Base-by-base conservation (phyloP, 768 basidiomycete species). In the Termitomyces sp. region DNA sequence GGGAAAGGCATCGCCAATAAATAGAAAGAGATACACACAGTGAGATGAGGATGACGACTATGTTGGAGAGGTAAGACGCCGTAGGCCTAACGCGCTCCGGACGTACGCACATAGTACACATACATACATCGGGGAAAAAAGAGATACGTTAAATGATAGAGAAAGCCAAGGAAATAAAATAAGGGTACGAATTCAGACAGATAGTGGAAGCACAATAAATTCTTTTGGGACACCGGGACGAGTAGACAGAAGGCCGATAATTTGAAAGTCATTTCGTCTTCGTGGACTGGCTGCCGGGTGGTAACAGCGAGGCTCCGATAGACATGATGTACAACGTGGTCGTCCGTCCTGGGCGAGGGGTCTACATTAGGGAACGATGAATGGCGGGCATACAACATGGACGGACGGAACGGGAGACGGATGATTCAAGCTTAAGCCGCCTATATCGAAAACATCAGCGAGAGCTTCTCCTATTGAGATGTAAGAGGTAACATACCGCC, bases 121-220 rank as follows among this genome's bases (percentile, higher is more conserved):
- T 52, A 62, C 46, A 56, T 31, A 46, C 48, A 46, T 45, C 29
- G 29, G 16, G 55, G 23, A 40, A 29, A n/a, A n/a, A 11, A 49
- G 47, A 38, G 35, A 57, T 57, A 62, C 25, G 58, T 52, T 62
- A 62, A 59, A 40, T 38, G 54, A 62, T 57, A 59, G 43, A 49
- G 19, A 56, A 52, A 29, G 32, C 37, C 37, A 56, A n/a, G 43
- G 21, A 47, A 58, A 58, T 52, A 59, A 57, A 58, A 61, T 53
- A 58, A 37, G 51, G 37, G 32, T 42, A 35, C 43, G 61, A 47
- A 53, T 46, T 50, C 62, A 64, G 65, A 54, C 52, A 64, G 56
- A 64, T 54, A 59, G 59, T 59, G 60, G n/a, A 60, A 68, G 59
- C 65, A 65, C 53, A 59, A 65, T 62, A 53, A 41, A 53, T 59